Evolutionary conservation across 139 green algal species (phyloP).

Genomic region (Chlamydomonas schloesseri): DNA sequence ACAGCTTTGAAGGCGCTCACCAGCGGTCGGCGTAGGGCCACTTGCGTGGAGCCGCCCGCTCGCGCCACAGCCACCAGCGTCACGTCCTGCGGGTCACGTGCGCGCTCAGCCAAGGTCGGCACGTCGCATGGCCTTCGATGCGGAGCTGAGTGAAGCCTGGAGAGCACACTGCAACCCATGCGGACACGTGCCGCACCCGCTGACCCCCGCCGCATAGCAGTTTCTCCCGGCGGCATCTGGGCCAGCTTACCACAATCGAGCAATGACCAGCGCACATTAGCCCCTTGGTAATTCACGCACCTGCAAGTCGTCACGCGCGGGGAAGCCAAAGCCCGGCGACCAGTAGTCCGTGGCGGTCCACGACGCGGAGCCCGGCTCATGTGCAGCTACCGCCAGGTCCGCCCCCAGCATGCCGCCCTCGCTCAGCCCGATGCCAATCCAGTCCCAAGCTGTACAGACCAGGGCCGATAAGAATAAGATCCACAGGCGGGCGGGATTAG

Average conservation of each 20-base stretch:
- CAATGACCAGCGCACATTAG: too few relatives aligned
- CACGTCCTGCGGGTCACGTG: background rate
- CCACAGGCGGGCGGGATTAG: background rate
- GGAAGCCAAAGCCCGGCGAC: background rate
- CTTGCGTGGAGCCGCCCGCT: background rate
- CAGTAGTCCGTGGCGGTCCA: conserved; percentile 12
- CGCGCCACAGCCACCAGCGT: background rate
- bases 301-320: background rate
- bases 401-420: conserved; percentile 36
- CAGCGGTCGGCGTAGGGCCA: background rate
- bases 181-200: too few relatives aligned
- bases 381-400: conserved; percentile 2
- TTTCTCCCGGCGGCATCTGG: too few relatives aligned
- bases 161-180: too few relatives aligned
- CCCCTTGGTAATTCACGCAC: background rate
- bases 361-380: background rate
- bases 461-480: too few relatives aligned
- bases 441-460: background rate
- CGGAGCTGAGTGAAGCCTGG: too few relatives aligned
- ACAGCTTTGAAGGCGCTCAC: too few relatives aligned
- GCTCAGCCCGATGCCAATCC: conserved; percentile 3
- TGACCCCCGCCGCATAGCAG: too few relatives aligned
- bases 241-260: too few relatives aligned
- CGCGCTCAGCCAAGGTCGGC: background rate
- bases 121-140: too few relatives aligned